Evolutionary conservation across 345 rosid species (phyloP), one percentile per base, ranked within the genome.

Genomic region (Orychophragmus violaceus): DNA sequence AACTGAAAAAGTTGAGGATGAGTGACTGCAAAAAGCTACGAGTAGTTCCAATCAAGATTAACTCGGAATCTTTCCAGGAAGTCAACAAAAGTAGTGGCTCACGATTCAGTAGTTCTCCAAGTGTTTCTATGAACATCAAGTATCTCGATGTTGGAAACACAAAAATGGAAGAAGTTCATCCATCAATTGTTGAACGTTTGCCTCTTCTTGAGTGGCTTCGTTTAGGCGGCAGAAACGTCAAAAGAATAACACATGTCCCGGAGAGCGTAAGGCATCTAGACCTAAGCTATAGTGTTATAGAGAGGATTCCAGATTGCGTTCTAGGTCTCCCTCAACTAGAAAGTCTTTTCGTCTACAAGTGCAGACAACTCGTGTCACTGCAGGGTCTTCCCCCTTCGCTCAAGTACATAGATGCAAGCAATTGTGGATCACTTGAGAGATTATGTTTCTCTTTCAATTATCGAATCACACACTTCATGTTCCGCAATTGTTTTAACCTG

Each of bases 311-410:
- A 5, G 60, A 18, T 32, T 32, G 42, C 16, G 5, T 55, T 27
- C 32, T 55, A 5, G 11, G 42, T 3, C 27, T 32, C 27, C 42
- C 27, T 10, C 0, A 0, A 1, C 39, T 54, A 54, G 1, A 0
- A 0, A 0, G 0, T 3, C 39, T 54, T 13, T 5, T 0, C 5
- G 3, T 54, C 24, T 0, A 2, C 1, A 9, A 16, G 8, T 54
- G 24, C 23, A 29, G 23, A 29, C 16, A 54, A 6, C 39, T 55
- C 16, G 42, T 32, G 60, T 32, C 60, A 32, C 42, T 55, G 10
- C 60, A 18, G 9, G 6, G 42, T 55, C 42, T 55, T 19, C 60
- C 42, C 17, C 60, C 27, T 55, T 32, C 27, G 17, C 42, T 55
- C 18, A 1, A 1, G 25, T 0, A 0, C 0, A 16, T 55, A 5